Evolutionary conservation across 768 basidiomycete species (phyloP).

Genomic region (Collybiopsis luxurians): DNA sequence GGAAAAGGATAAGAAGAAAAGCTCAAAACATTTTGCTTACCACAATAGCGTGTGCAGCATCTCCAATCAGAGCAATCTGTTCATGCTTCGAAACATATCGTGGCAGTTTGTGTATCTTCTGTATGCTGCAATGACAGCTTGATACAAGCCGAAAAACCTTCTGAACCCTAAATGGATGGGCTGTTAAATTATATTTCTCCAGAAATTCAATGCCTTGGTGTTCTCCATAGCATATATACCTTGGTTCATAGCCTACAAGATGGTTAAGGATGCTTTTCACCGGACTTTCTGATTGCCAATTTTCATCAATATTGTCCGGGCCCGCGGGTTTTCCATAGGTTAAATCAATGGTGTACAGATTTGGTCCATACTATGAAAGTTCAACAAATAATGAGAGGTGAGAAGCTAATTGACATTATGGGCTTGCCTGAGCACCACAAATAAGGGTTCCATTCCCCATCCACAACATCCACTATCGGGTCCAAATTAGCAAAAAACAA

Average conservation of each 20-base stretch:
- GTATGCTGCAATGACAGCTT: neutral
- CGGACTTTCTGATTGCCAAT: neutral
- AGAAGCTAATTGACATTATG: no score
- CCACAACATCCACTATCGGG: constrained; percentile 2
- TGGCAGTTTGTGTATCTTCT: neutral
- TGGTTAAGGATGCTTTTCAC: neutral
- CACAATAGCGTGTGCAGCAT: constrained; percentile 15
- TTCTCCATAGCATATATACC: no score
- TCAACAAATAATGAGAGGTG: no score
- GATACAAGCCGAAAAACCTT: neutral
- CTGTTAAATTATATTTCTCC: no score
- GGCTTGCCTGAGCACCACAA: no score
- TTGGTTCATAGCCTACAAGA: neutral
- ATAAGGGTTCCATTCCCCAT: neutral
- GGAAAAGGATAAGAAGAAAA: neutral
- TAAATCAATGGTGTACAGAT: constrained; percentile 1
- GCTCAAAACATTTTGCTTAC: no score
- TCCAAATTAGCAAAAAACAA: neutral
- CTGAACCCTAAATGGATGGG: neutral
- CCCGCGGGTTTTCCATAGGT: neutral
- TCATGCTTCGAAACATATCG: neutral
- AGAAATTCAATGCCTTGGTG: no score
- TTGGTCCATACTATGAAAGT: neutral
- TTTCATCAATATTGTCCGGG: neutral
- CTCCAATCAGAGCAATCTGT: constrained; percentile 2